Base-by-base conservation (phyloP, 129 eudicot species). In the Artemisia annua region DNA sequence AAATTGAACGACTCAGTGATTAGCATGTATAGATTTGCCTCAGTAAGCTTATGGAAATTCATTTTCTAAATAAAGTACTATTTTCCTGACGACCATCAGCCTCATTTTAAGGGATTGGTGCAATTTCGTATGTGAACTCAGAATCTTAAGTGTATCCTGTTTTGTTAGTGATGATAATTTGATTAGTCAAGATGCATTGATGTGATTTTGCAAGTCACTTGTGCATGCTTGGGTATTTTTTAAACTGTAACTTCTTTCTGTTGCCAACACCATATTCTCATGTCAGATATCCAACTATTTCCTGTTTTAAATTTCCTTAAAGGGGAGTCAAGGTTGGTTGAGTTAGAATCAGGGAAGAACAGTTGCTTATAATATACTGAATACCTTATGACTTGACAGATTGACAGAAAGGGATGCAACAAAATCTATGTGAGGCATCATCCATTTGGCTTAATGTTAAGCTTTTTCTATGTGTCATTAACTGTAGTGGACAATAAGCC, bases 151-250 rank as follows among this genome's bases (percentile, higher is more conserved):
- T 32, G 39, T 32, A 32, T 32, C 39, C 39, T 5, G 39, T 32
- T 32, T 32, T 32, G 5, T 4, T 32, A 5, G 7, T 32, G 71
- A 66, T 66, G 71, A 46, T 46, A 43, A 12, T 66, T 32, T 66
- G n/a, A 66, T 66, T 54, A 66, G 13, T 67, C 11, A 48, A 7
- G 19, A 66, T 66, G 18, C 54, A 44, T 66, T 15, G 56, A 44
- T 66, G 53, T 13, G 53, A 44, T 66, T 11, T 46, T 28, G 4
- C 32, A 35, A 67, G 18, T 67, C 20, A 46, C 59, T 54, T 2
- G 22, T 46, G 53, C 32, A 19, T 66, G 46, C 71, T 46, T 35
- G 18, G 44, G n/a, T n/a, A n/a, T n/a, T n/a, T n/a, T n/a, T n/a
- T n/a, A n/a, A n/a, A n/a, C n/a, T n/a, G n/a, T n/a, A n/a, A n/a